Evolutionary conservation across 208 protist species (phyloP).

Genomic region (Borovskyia barvae): DNA sequence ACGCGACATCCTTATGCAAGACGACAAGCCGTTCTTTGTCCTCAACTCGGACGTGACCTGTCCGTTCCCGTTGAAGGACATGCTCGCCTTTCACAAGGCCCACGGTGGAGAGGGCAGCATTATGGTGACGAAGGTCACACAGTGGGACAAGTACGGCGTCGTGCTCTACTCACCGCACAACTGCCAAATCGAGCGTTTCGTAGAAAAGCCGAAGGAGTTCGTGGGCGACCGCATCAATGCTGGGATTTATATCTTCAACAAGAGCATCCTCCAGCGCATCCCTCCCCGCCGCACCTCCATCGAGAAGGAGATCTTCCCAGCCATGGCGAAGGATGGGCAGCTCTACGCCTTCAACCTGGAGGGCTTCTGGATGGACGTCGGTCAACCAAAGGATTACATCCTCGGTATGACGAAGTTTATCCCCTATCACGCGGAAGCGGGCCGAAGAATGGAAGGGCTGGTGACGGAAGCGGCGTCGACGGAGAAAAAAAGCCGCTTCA

Average conservation of each 20-base stretch:
- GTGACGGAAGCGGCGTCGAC: slow-evolving; percentile 29
- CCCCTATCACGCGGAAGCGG: slow-evolving; percentile 40
- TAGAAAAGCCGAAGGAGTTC: slow-evolving; percentile 96
- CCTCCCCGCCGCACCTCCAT: slow-evolving; percentile 92
- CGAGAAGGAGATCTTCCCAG: slow-evolving; percentile 96
- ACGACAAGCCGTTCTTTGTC: slow-evolving; percentile 96
- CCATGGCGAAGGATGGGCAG: slow-evolving; percentile 90
- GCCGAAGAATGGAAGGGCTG: slow-evolving; percentile 28
- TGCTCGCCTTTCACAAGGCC: slow-evolving; percentile 94
- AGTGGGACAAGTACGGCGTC: slow-evolving; percentile 98
- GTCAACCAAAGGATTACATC: slow-evolving; percentile 95
- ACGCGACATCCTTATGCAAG: slow-evolving; percentile 79
- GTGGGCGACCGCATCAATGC: slow-evolving; percentile 97
- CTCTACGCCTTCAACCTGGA: slow-evolving; percentile 95
- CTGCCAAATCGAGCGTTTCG: slow-evolving; percentile 91
- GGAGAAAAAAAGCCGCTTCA: slow-evolving; percentile 26
- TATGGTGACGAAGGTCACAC: slow-evolving; percentile 94
- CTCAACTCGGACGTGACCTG: slow-evolving; percentile 98
- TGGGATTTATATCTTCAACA: slow-evolving; percentile 97
- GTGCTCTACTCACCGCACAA: slow-evolving; percentile 91
- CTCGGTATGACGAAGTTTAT: slow-evolving; percentile 89
- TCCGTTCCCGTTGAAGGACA: slow-evolving; percentile 92
- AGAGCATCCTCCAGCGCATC: slow-evolving; percentile 94
- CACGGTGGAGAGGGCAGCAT: slow-evolving; percentile 97
- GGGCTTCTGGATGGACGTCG: slow-evolving; percentile 98